A percentile compares a stretch with the other conserved stretches of the same genome.
These are phyloP conservation scores for Actinidia polygama DNA, from an alignment of 179 eudicot genomes.

Conservation along the genomic window DNA sequence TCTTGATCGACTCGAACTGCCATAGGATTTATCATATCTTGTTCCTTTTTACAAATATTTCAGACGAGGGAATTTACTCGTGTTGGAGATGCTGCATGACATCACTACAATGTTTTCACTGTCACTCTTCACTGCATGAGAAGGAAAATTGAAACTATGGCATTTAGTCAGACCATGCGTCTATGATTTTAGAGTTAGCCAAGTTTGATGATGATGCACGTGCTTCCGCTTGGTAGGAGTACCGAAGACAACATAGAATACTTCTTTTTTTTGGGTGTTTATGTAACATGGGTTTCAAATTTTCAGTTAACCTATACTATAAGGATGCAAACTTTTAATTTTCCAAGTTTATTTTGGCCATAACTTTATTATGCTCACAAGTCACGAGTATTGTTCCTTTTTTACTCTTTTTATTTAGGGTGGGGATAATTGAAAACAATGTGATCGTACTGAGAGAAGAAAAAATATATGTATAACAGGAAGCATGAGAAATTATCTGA, in stretches of 20 bases:
- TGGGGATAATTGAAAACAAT: not conserved
- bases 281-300: not conserved
- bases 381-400: not conserved
- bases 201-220: not conserved
- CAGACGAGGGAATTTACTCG: not conserved
- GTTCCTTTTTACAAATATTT: not conserved
- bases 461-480: too few species aligned
- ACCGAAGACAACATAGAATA: not conserved
- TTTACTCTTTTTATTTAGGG: not conserved
- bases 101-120: not conserved
- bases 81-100: not conserved
- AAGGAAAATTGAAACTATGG: not conserved
- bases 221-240: not conserved
- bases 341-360: not conserved
- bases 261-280: not conserved
- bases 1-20: not conserved
- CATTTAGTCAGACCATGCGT: not conserved
- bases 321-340: not conserved
- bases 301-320: not conserved
- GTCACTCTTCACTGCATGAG: not conserved
- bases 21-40: slow-evolving; percentile 3
- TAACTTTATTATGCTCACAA: not conserved
- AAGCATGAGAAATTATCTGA: too few species aligned
- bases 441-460: too few species aligned
- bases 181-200: not conserved